Conservation (phyloP, 1,139 yeast genomes). For the Blastobotrys elegans region DNA sequence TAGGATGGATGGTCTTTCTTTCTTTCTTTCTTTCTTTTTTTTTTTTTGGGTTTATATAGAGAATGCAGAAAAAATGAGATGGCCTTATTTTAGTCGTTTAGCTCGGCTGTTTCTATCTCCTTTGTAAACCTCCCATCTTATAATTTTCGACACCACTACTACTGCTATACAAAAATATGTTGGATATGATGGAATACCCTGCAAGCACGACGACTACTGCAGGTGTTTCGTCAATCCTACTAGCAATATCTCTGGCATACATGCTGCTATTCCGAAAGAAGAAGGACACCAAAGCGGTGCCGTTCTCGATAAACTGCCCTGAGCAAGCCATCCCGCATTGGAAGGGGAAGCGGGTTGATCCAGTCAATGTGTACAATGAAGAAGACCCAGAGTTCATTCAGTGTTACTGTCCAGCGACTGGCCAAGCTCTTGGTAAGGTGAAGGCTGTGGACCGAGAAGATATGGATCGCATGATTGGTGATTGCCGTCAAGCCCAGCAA, state of each 20-base stretch:
- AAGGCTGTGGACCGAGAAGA: constrained; percentile 58
- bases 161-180: background rate
- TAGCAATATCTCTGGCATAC: constrained; percentile 12
- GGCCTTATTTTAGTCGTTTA: no score
- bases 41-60: background rate
- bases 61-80: no score
- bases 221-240: constrained; percentile 6
- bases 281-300: constrained; percentile 7
- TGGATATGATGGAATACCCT: constrained; percentile 4
- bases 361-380: constrained; percentile 47
- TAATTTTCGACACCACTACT: background rate
- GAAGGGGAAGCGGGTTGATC: constrained; percentile 78
- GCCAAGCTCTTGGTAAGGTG: constrained; percentile 75
- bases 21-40: background rate
- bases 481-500: constrained; percentile 58
- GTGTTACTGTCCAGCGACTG: constrained; percentile 93
- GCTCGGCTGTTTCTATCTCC: no score
- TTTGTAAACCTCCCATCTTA: no score
- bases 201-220: background rate
- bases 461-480: constrained; percentile 57
- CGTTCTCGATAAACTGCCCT: constrained; percentile 42
- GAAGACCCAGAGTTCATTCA: constrained; percentile 67
- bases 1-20: background rate
- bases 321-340: constrained; percentile 86
- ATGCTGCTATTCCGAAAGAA: constrained; percentile 10